Percentiles rank a stretch among this genome's conserved stretches.
Evolutionary conservation across 2,329 filamentous ascomycete genomes (phyloP).

Genomic region (Tolypocladium sp.): DNA sequence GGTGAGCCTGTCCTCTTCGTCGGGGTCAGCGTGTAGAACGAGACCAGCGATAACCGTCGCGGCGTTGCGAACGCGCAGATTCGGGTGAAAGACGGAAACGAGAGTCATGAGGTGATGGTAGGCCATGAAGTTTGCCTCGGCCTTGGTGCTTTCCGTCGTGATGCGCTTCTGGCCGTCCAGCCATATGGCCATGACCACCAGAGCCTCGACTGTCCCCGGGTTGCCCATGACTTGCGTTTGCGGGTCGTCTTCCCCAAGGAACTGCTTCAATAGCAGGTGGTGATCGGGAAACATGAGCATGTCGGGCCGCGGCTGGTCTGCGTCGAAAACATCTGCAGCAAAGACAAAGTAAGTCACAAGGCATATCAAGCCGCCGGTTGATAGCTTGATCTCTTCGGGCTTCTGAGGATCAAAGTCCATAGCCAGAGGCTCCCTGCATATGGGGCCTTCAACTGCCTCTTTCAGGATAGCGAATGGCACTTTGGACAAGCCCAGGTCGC

Average conservation of each 20-base stretch:
- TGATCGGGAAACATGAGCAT: constrained; percentile 54
- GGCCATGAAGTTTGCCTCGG: constrained; percentile 41
- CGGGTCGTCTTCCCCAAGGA: constrained; percentile 41
- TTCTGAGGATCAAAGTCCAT: constrained; percentile 34
- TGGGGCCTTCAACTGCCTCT: constrained; percentile 30
- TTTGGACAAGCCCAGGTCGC: constrained; percentile 48
- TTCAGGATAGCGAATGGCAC: constrained; percentile 36
- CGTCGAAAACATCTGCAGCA: constrained; percentile 50
- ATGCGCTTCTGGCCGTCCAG: constrained; percentile 42
- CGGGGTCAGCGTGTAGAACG: constrained; percentile 49
- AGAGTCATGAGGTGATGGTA: constrained; percentile 53
- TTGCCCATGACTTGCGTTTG: constrained; percentile 38
- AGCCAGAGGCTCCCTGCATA: constrained; percentile 35
- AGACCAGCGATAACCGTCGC: constrained; percentile 43
- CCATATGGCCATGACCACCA: constrained; percentile 52
- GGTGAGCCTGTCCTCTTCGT: constrained; percentile 46
- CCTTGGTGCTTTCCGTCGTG: constrained; percentile 14
- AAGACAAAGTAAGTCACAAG: constrained; percentile 55
- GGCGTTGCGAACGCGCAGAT: constrained; percentile 44
- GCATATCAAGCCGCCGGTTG: constrained; percentile 48
- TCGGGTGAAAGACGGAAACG: constrained; percentile 47
- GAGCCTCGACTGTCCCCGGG: constrained; percentile 48
- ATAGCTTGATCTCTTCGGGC: constrained; percentile 45
- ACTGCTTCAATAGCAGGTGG: constrained; percentile 40
- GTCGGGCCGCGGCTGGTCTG: constrained; percentile 41